A percentile compares a stretch with the other conserved stretches of the same genome.
These are phyloP conservation scores for Dactylis glomerata DNA, from an alignment of 176 grass and related monocot genomes.

Conservation along the genomic window DNA sequence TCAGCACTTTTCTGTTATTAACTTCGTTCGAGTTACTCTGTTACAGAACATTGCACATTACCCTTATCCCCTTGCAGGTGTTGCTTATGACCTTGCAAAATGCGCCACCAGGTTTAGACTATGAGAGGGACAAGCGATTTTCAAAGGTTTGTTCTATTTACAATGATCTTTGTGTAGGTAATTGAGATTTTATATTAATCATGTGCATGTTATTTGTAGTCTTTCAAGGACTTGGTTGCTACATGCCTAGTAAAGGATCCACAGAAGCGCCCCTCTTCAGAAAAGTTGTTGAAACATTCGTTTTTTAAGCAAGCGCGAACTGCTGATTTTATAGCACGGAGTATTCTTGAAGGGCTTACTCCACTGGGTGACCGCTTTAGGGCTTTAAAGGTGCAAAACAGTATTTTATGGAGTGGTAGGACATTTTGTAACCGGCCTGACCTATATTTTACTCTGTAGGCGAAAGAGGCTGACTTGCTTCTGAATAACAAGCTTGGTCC, in stretches of 20 bases:
- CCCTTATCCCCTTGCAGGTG: slow-evolving; percentile 51
- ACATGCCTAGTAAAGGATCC: slow-evolving; percentile 97
- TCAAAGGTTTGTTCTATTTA: slow-evolving; percentile 66
- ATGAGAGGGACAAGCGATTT: slow-evolving; percentile 93
- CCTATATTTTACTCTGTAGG: slow-evolving; percentile 52
- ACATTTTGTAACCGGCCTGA: slow-evolving; percentile 19
- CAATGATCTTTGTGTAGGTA: neutral
- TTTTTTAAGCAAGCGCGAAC: slow-evolving; percentile 91
- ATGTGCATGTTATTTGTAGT: slow-evolving; percentile 44
- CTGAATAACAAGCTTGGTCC: slow-evolving; percentile 63
- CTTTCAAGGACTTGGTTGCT: slow-evolving; percentile 89
- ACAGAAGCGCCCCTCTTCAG: slow-evolving; percentile 76
- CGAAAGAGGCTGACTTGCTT: slow-evolving; percentile 78
- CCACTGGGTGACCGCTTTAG: slow-evolving; percentile 88
- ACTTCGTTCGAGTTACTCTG: neutral
- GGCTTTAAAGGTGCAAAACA: slow-evolving; percentile 62
- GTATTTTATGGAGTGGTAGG: slow-evolving; percentile 10
- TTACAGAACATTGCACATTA: neutral
- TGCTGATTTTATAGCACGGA: slow-evolving; percentile 59
- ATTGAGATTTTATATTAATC: slow-evolving; percentile 18
- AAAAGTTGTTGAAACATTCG: slow-evolving; percentile 88
- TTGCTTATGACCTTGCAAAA: slow-evolving; percentile 99
- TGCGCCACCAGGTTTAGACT: slow-evolving; percentile 93
- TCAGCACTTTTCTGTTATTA: slow-evolving; percentile 9
- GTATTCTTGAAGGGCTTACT: slow-evolving; percentile 71